phyloP scores from a whole-genome alignment of 495 filamentous ascomycete species.

The Aspergillus haitiensis region DNA sequence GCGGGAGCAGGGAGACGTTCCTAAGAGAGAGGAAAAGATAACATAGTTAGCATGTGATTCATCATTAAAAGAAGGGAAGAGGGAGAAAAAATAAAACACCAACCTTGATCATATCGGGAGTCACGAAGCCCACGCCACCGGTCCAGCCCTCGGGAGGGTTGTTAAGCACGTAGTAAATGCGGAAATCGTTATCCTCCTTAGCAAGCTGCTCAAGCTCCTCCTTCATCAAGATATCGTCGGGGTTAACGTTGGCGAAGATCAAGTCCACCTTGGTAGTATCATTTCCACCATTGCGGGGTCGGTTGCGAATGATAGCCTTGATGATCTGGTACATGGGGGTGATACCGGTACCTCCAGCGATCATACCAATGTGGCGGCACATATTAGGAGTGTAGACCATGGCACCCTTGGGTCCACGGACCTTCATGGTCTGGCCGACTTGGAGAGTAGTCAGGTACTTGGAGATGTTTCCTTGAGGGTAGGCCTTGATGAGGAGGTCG shows the following conservation, averaged over 20 bases:
- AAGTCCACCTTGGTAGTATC: conserved; percentile 89
- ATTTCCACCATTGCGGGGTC: conserved; percentile 62
- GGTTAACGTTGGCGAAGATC: conserved; percentile 94
- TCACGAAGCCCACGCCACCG: conserved; percentile 91
- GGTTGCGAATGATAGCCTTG: conserved; percentile 81
- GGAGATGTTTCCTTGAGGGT: conserved; percentile 94
- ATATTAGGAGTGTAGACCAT: conserved; percentile 96
- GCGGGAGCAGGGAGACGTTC: conserved; percentile 82
- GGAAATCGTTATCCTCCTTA: conserved; percentile 73
- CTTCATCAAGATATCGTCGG: conserved; percentile 87
- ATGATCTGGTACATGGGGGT: conserved; percentile 97
- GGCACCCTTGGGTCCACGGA: conserved; percentile 90
- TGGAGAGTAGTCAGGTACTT: conserved; percentile 80
- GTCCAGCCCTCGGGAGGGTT: conserved; percentile 89
- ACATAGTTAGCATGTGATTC: conserved; percentile 11
- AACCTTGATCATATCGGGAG: conserved; percentile 93
- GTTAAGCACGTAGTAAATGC: conserved; percentile 92
- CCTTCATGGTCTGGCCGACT: conserved; percentile 83
- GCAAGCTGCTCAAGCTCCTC: conserved; percentile 83
- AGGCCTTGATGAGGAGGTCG: conserved; percentile 96
- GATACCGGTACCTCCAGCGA: conserved; percentile 95
- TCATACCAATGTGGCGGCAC: conserved; percentile 93
- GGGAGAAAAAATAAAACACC: conserved; percentile 22
- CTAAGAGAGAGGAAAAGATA: conserved; percentile 32
- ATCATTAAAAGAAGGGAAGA: conserved; percentile 17